These are phyloP conservation scores for Solanum virginianum DNA, from an alignment of 257 asterid species.

Conservation along the genomic window DNA sequence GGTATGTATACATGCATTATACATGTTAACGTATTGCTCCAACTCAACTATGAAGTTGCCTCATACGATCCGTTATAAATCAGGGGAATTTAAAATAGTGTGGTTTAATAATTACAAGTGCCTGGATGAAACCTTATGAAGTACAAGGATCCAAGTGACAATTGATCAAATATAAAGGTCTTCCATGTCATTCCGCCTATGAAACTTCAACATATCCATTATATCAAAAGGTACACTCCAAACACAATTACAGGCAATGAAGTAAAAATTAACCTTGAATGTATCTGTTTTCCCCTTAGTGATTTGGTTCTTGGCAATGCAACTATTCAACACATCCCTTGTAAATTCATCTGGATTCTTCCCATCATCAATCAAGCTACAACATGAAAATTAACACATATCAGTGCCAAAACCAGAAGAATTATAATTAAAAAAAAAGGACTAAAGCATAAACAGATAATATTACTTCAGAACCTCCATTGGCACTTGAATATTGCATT, in stretches of 20 bases:
- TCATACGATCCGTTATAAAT: no score
- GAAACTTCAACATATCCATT: neutral
- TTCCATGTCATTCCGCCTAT: no score
- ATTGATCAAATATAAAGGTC: no score
- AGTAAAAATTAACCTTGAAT: slow-evolving; percentile 55
- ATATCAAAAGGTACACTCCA: neutral
- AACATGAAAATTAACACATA: neutral
- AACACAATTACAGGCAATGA: neutral
- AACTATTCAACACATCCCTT: slow-evolving; percentile 54
- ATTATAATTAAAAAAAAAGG: neutral
- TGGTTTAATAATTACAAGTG: no score
- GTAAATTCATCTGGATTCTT: slow-evolving; percentile 95
- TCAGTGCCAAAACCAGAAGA: neutral
- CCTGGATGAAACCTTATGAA: no score
- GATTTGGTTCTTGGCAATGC: slow-evolving; percentile 84
- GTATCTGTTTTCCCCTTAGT: slow-evolving; percentile 83
- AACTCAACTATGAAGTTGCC: no score
- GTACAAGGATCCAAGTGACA: no score
- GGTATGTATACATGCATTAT: no score
- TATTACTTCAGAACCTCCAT: slow-evolving; percentile 70
- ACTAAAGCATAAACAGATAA: neutral
- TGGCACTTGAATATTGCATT: slow-evolving; percentile 79
- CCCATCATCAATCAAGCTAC: slow-evolving; percentile 92
- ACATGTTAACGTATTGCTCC: no score
- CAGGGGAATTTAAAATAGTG: neutral